Conservation (phyloP, 129 eudicot genomes). For the Lonicera japonica region DNA sequence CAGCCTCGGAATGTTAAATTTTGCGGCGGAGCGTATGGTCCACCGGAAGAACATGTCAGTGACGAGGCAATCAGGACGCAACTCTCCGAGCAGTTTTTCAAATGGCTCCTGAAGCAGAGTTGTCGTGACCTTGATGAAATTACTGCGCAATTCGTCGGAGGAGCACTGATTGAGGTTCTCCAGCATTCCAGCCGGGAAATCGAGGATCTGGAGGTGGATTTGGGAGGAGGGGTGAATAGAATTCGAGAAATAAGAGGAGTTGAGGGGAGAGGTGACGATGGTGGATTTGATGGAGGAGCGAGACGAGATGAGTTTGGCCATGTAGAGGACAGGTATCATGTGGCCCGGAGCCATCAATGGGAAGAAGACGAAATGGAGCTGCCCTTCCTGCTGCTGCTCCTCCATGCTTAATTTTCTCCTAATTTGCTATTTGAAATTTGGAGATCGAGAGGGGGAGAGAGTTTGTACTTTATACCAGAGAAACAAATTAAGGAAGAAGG, state of each 20-base stretch:
- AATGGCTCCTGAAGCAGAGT: too few relatives aligned
- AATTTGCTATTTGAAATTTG: too few relatives aligned
- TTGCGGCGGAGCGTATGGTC: conserved; percentile 46
- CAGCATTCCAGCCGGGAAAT: conserved; percentile 30
- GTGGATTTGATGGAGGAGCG: conserved; percentile 27
- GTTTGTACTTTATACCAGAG: too few relatives aligned
- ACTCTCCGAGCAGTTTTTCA: conserved; percentile 41
- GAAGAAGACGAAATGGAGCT: too few relatives aligned
- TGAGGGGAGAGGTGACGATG: conserved; percentile 39
- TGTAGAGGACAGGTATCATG: conserved; percentile 29
- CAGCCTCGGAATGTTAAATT: too few relatives aligned
- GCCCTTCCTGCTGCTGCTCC: too few relatives aligned
- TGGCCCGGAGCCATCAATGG: too few relatives aligned
- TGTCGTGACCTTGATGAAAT: conserved; percentile 14
- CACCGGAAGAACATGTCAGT: conserved; percentile 50
- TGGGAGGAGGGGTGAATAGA: not conserved
- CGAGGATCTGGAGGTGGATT: conserved; percentile 3
- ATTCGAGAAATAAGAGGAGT: conserved; percentile 9
- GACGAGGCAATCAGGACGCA: conserved; percentile 34
- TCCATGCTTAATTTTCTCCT: too few relatives aligned
- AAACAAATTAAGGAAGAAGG: too few relatives aligned
- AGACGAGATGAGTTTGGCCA: conserved; percentile 25
- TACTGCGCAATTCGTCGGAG: conserved; percentile 11
- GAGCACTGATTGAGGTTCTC: conserved; percentile 30
- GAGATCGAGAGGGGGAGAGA: too few relatives aligned